Percentiles rank a stretch among this genome's conserved stretches.
Evolutionary conservation across 805 yeast genomes (phyloP).

Genomic region (Lipomyces yamadae): DNA sequence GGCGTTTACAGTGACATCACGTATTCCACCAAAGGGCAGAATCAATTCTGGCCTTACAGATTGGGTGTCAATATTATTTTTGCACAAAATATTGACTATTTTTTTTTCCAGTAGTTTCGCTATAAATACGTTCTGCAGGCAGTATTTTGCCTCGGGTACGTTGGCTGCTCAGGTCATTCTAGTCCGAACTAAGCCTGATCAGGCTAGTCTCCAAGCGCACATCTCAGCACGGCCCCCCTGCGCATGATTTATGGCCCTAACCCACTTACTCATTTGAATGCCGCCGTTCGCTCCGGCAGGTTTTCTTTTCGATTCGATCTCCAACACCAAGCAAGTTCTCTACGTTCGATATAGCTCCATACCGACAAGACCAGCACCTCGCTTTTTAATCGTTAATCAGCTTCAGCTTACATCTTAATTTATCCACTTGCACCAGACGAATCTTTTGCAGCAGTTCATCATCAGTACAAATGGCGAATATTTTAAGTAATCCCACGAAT

Average conservation of each 20-base stretch:
- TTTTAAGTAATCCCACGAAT: slow-evolving; percentile 34
- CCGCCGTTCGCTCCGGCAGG: neutral
- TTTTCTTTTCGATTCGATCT: neutral
- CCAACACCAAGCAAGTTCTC: neutral
- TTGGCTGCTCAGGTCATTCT: neutral
- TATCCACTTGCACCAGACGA: neutral
- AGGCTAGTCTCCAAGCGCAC: neutral
- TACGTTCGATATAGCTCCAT: neutral
- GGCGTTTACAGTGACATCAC: no score
- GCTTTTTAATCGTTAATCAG: neutral
- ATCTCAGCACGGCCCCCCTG: neutral
- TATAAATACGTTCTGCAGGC: no score
- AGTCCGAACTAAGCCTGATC: neutral
- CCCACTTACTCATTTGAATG: slow-evolving; percentile 1
- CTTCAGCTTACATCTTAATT: neutral
- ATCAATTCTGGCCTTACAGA: no score
- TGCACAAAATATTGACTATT: no score
- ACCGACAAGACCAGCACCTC: neutral
- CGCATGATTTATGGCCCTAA: slow-evolving; percentile 1
- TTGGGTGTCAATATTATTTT: no score
- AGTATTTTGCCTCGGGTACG: no score
- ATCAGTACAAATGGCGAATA: slow-evolving; percentile 36
- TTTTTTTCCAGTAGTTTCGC: no score
- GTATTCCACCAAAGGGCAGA: no score
- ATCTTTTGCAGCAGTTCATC: slow-evolving; percentile 8